Conservation (phyloP, 331 rosid genomes). For the Cydonia oblonga region DNA sequence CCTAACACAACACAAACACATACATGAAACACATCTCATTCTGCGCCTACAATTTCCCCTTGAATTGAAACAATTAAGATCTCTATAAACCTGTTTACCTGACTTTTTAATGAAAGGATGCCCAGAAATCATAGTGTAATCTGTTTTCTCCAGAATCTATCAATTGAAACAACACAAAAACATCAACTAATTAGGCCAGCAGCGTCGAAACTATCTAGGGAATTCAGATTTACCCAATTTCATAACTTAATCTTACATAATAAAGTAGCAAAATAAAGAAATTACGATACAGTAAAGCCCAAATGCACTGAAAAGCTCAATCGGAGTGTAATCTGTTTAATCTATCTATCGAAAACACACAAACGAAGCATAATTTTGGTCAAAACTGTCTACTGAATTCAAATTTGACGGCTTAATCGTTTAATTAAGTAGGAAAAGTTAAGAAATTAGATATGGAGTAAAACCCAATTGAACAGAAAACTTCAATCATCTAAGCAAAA, state of each 20-base stretch:
- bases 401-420: background rate
- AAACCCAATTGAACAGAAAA: background rate
- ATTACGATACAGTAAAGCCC: background rate
- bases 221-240: background rate
- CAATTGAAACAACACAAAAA: constrained; percentile 13
- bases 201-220: too few species aligned
- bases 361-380: background rate
- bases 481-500: background rate
- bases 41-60: background rate
- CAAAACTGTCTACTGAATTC: background rate
- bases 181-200: background rate
- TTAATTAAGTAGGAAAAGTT: background rate
- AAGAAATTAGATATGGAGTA: background rate
- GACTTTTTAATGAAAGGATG: constrained; percentile 70
- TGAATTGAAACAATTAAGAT: background rate
- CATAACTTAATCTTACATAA: background rate
- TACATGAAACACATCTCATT: constrained; percentile 9
- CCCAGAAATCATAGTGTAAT: constrained; percentile 64
- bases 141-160: constrained; percentile 81
- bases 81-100: constrained; percentile 27
- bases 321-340: too few species aligned
- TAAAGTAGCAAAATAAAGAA: background rate
- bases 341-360: too few species aligned
- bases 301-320: too few species aligned
- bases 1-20: constrained; percentile 28